Base-by-base conservation (phyloP, 2,329 filamentous ascomycete genomes). In the Cadophora sp. region DNA sequence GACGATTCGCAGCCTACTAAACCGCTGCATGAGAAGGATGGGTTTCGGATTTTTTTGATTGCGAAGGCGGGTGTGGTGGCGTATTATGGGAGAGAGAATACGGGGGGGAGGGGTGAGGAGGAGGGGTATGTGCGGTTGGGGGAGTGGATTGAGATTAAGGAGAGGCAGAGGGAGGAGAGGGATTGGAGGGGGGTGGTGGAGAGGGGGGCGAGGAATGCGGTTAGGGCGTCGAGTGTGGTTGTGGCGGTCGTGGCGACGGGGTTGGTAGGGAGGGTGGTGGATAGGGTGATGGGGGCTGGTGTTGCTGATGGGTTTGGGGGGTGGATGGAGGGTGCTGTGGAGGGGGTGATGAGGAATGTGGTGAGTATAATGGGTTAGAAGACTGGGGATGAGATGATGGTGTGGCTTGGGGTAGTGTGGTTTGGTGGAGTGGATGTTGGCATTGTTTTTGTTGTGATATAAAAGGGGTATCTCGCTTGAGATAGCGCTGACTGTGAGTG, bases 1-100 rank as follows among this genome's bases (percentile, higher is more conserved):
- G 43, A 48, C 22, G 19, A n/a, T n/a, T 48, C 43, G 4, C 53
- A 66, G 4, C 43, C 48, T 27, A 62, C 56, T 11, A 66, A 68
- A 29, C 59, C 50, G 14, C 22, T 73, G 31, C 19, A 53, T 7
- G 62, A 69, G 31, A 71, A 70, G 19, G 63, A 71, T 46, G 71
- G 73, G 16, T 70, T 69, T 22, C 66, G 71, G 22, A 69, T 73
- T 14, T 64, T 65, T 14, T 24, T 69, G 50, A 26, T 75, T 19
- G 66, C 56, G 19, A 71, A 70, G 37, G 69, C 62, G 1, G 71
- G 67, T 2, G 68, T 65, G 6, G 40, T 74, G 12, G 61, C 55
- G n/a, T 75, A 75, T 65, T 73, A 65, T 51, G 73, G 69, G 43
- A 37, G 61, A 53, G 46, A 37, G 24, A 51, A 62, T 14, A 65